These are phyloP conservation scores for Halophytophthora batemanensis DNA, from an alignment of 352 stramenopile species.

Conservation along the genomic window DNA sequence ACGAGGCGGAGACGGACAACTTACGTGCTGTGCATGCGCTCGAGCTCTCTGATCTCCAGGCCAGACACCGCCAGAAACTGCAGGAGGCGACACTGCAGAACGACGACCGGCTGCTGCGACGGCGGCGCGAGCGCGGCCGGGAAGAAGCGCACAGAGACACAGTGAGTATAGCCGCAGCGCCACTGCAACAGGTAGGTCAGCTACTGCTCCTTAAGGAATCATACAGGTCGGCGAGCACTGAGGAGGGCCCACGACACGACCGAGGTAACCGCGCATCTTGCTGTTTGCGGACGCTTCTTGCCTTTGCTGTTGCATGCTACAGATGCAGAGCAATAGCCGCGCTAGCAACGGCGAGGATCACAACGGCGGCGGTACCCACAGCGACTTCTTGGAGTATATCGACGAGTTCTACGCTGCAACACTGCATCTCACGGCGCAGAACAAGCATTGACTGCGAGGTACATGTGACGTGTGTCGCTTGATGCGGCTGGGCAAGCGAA, in stretches of 20 bases:
- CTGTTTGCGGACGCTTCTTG: too few relatives aligned
- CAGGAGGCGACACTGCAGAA: constrained; percentile 43
- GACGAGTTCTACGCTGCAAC: constrained; percentile 65
- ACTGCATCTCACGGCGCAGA: constrained; percentile 29
- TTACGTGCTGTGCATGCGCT: constrained; percentile 41
- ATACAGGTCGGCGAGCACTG: too few relatives aligned
- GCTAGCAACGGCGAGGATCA: background rate
- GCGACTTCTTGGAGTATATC: constrained; percentile 64
- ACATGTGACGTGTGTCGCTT: too few relatives aligned
- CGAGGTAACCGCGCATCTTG: too few relatives aligned
- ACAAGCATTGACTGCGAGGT: constrained; percentile 10
- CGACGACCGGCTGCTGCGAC: constrained; percentile 34
- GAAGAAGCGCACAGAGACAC: constrained; percentile 5
- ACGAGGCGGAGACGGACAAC: constrained; percentile 46
- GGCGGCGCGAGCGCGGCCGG: constrained; percentile 22
- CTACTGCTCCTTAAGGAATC: too few relatives aligned
- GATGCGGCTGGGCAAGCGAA: background rate
- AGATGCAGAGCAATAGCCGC: too few relatives aligned
- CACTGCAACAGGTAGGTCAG: too few relatives aligned
- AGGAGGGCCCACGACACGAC: too few relatives aligned
- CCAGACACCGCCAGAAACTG: constrained; percentile 50
- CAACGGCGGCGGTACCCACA: constrained; percentile 34
- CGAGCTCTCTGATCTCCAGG: constrained; percentile 46
- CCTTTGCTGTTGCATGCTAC: too few relatives aligned
- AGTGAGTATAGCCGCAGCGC: background rate